Conservation (phyloP, 768 basidiomycete species). For the Melanogaster broomeanus region DNA sequence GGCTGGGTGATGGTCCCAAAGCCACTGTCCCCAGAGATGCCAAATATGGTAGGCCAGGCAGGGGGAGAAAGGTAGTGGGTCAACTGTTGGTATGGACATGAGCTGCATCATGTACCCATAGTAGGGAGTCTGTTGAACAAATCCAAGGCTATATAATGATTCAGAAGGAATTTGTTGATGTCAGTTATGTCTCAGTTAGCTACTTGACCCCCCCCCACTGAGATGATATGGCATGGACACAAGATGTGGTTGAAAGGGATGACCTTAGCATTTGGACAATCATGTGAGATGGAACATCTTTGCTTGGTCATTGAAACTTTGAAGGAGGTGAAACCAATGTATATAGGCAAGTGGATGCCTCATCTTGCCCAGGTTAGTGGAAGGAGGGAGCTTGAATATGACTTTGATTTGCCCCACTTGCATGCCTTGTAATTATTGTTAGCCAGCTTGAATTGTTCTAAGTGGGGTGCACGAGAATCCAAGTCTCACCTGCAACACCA, state of each 20-base stretch:
- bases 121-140: too few species aligned
- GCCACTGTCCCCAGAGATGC: too few species aligned
- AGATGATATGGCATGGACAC: neutral
- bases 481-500: too few species aligned
- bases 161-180: too few species aligned
- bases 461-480: neutral
- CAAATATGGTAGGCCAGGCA: too few species aligned
- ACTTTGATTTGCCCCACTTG: neutral
- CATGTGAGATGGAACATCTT: neutral
- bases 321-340: slow-evolving; percentile 3
- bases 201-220: neutral
- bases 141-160: too few species aligned
- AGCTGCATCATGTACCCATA: too few species aligned
- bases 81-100: too few species aligned
- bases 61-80: too few species aligned
- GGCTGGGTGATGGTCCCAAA: too few species aligned
- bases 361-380: neutral
- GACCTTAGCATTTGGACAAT: neutral
- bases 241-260: neutral
- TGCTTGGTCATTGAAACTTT: neutral
- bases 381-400: neutral
- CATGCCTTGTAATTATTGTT: neutral
- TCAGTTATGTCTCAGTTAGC: too few species aligned
- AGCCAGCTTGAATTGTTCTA: neutral
- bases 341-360: neutral